Conservation (phyloP, 305 asterid species). For the Fraxinus latifolia region DNA sequence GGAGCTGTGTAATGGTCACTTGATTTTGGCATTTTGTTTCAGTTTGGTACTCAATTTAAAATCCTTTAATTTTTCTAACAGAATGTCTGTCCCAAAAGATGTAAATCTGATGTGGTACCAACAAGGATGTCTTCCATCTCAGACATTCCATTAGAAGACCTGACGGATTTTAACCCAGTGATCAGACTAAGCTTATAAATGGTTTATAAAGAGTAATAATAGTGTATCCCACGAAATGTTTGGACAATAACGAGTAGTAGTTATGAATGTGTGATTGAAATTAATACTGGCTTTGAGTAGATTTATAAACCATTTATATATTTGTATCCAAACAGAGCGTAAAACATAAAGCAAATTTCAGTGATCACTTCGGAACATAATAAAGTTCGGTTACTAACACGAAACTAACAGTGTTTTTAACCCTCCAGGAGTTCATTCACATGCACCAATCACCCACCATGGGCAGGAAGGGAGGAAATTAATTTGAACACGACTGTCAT, state of each 20-base stretch:
- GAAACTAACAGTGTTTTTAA: neutral
- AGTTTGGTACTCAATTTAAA: neutral
- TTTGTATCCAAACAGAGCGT: neutral
- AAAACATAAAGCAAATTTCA: neutral
- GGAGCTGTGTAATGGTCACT: neutral
- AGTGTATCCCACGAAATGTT: neutral
- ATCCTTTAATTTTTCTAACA: neutral
- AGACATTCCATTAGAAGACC: neutral
- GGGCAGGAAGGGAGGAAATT: neutral
- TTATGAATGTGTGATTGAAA: neutral
- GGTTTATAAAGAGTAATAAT: neutral
- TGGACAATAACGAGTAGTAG: neutral
- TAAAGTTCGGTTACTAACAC: neutral
- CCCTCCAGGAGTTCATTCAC: neutral
- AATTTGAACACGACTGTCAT: neutral
- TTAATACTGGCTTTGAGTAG: neutral
- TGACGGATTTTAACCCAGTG: neutral
- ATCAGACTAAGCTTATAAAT: neutral
- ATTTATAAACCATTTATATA: neutral
- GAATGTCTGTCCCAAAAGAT: neutral
- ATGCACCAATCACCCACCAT: neutral
- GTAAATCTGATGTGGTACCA: neutral
- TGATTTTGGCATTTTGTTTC: neutral
- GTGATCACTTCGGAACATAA: neutral
- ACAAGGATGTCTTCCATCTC: neutral